Evolutionary conservation across 768 basidiomycete genomes (phyloP), one percentile per base, ranked within the genome.

Genomic region (Lentinus brumalis): DNA sequence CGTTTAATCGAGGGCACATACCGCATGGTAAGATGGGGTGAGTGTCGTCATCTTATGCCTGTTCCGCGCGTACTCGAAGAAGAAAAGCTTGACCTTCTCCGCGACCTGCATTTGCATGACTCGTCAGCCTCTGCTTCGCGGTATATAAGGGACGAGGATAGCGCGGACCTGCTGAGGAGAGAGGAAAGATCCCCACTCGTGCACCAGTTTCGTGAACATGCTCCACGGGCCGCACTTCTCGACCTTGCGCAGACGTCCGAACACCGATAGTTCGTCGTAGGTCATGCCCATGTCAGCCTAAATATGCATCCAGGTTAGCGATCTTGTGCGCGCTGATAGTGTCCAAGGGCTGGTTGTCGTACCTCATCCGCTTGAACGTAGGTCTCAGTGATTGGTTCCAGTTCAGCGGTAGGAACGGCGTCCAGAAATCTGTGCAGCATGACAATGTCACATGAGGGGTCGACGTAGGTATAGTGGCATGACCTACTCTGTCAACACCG

Each of bases 201-300:
- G 90, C 1, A 94, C 81, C 44, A 99, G 81, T 76, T 98, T 98
- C 38, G 93, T 96, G 71, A 96, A 99, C 79, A 90, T 98, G 79
- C 92, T 92, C 76, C 96, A 98, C 2, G 97, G 96, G 3, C 97
- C 97, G 72, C 94, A 95, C 77, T 98, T 98, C 69, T 97, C 95
- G 42, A 96, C 85, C 76, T 99, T 98, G 54, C 97, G 86, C 29
- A 99, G 81, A 31, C 96, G 82, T 29, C 96, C 97, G 67, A 95
- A 96, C 18, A 94, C 85, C 11, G 94, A 96, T 18, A 99, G 81
- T 67, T 98, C 97, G 66, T 98, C 91, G 70, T 98, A 98, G 0
- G 96, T 97, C 97, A 98, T 98, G 9, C 96, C 96, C 96, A 98
- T 98, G 69, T 98, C 96, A 16, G 85, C 94, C 93, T 94, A 64